Percentiles rank a stretch among this genome's conserved stretches.
Evolutionary conservation across 768 basidiomycete species (phyloP).

Genomic region (Cyclocybe aegerita): DNA sequence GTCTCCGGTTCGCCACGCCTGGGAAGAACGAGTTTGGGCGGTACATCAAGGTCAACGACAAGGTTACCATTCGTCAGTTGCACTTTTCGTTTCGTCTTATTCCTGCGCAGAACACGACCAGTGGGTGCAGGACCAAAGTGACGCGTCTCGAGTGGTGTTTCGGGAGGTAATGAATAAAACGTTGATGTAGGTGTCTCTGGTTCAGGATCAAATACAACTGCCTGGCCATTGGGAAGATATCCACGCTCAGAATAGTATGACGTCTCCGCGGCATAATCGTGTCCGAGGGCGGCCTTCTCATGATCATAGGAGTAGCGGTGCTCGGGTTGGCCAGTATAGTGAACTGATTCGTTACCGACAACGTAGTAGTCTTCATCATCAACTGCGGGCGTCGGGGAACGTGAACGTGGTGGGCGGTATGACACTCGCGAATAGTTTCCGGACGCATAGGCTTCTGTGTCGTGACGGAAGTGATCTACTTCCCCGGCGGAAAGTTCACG

Average conservation of each 20-base stretch:
- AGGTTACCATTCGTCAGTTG: slow-evolving; percentile 86
- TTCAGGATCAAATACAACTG: slow-evolving; percentile 39
- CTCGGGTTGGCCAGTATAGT: slow-evolving; percentile 46
- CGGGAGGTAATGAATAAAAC: slow-evolving; percentile 38
- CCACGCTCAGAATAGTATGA: slow-evolving; percentile 26
- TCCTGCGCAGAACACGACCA: slow-evolving; percentile 74
- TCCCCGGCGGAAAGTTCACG: slow-evolving; percentile 34
- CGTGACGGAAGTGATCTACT: slow-evolving; percentile 62
- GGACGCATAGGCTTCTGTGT: slow-evolving; percentile 69
- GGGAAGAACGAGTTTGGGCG: slow-evolving; percentile 79
- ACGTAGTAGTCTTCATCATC: slow-evolving; percentile 74
- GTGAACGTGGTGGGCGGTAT: slow-evolving; percentile 57
- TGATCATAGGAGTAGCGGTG: slow-evolving; percentile 28
- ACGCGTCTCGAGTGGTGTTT: slow-evolving; percentile 60
- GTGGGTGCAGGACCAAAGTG: slow-evolving; percentile 89
- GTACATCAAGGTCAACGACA: slow-evolving; percentile 81
- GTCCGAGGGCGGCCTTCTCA: slow-evolving; percentile 35
- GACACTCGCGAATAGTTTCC: slow-evolving; percentile 52
- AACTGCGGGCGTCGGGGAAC: slow-evolving; percentile 73
- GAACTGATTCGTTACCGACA: slow-evolving; percentile 52
- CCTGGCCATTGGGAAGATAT: slow-evolving; percentile 26
- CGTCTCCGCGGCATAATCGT: slow-evolving; percentile 18
- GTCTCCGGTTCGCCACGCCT: slow-evolving; percentile 72
- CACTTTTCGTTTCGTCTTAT: slow-evolving; percentile 77
- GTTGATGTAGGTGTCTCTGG: slow-evolving; percentile 43